These are phyloP conservation scores for Bacidia rubella DNA, from an alignment of 495 filamentous ascomycete species.

Conservation along the genomic window DNA sequence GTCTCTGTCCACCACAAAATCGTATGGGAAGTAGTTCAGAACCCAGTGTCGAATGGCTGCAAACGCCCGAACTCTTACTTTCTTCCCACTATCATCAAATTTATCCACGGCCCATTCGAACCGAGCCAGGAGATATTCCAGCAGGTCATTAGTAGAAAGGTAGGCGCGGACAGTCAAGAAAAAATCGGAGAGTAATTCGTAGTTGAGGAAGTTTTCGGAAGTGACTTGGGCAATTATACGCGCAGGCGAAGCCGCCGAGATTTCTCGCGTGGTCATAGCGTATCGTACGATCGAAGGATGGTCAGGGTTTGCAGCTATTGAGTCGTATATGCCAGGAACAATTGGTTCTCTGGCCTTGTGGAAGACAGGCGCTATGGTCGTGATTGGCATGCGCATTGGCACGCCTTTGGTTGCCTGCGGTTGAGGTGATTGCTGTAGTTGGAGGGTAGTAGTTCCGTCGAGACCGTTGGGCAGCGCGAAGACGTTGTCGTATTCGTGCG, in stretches of 20 bases:
- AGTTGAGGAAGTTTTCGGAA: conserved; percentile 89
- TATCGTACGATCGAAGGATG: conserved; percentile 77
- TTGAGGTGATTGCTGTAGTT: conserved; percentile 28
- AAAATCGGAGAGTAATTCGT: conserved; percentile 94
- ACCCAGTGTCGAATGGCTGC: conserved; percentile 97
- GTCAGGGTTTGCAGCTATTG: conserved; percentile 57
- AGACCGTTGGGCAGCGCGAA: conserved; percentile 29
- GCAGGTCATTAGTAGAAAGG: conserved; percentile 57
- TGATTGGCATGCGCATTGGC: conserved; percentile 15
- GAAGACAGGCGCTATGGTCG: conserved; percentile 23
- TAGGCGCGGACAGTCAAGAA: conserved; percentile 91
- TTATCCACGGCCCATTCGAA: conserved; percentile 77
- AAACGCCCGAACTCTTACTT: conserved; percentile 90
- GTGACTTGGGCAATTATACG: conserved; percentile 96
- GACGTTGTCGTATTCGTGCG: conserved; percentile 30
- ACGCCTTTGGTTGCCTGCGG: conserved; percentile 15
- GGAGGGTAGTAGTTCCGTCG: conserved; percentile 22
- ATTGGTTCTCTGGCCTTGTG: conserved; percentile 36
- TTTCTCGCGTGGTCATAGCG: conserved; percentile 52
- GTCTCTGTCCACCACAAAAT: conserved; percentile 75
- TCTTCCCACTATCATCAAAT: conserved; percentile 69
- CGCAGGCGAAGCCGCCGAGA: conserved; percentile 80
- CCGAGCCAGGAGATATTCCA: conserved; percentile 70
- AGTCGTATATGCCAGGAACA: conserved; percentile 58
- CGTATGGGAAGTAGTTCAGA: conserved; percentile 92